phyloP scores from a whole-genome alignment of 495 filamentous ascomycete genomes.

The Annulohypoxylon nitens region DNA sequence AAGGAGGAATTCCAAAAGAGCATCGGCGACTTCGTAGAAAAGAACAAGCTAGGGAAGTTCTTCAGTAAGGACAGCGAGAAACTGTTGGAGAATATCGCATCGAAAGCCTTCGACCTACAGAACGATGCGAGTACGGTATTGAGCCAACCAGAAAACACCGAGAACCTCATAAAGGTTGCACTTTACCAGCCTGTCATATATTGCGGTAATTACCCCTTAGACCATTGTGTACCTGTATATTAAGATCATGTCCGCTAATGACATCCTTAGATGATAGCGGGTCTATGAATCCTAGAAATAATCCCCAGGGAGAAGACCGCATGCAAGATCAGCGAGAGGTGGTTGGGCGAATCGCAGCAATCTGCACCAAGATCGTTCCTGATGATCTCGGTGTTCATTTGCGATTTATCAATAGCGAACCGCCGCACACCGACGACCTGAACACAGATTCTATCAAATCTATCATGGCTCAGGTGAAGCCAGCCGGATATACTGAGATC shows the following conservation, averaged over 20 bases:
- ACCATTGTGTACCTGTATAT: background rate
- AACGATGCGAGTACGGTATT: slow-evolving; percentile 23
- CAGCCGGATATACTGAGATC: slow-evolving; percentile 33
- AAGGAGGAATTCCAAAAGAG: slow-evolving; percentile 39
- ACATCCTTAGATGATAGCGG: slow-evolving; percentile 33
- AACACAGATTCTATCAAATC: slow-evolving; percentile 14
- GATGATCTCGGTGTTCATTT: slow-evolving; percentile 40
- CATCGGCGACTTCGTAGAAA: slow-evolving; percentile 26
- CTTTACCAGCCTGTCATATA: slow-evolving; percentile 43
- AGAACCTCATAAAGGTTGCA: slow-evolving; percentile 35
- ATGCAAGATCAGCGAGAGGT: slow-evolving; percentile 37
- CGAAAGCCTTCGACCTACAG: slow-evolving; percentile 36
- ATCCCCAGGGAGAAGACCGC: slow-evolving; percentile 25
- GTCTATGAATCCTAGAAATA: slow-evolving; percentile 33
- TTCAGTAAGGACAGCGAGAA: slow-evolving; percentile 24
- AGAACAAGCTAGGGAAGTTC: slow-evolving; percentile 34
- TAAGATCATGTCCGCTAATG: slow-evolving; percentile 9
- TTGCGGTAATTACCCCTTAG: slow-evolving; percentile 28
- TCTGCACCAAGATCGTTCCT: slow-evolving; percentile 41
- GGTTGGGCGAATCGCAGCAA: slow-evolving; percentile 30
- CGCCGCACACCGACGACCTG: slow-evolving; percentile 12
- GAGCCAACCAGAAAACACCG: slow-evolving; percentile 24
- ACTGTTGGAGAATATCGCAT: slow-evolving; percentile 26
- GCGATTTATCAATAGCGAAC: slow-evolving; percentile 36
- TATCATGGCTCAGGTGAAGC: slow-evolving; percentile 20